Conservation (phyloP, 352 stramenopile genomes). For the Phytophthora uliginosa region DNA sequence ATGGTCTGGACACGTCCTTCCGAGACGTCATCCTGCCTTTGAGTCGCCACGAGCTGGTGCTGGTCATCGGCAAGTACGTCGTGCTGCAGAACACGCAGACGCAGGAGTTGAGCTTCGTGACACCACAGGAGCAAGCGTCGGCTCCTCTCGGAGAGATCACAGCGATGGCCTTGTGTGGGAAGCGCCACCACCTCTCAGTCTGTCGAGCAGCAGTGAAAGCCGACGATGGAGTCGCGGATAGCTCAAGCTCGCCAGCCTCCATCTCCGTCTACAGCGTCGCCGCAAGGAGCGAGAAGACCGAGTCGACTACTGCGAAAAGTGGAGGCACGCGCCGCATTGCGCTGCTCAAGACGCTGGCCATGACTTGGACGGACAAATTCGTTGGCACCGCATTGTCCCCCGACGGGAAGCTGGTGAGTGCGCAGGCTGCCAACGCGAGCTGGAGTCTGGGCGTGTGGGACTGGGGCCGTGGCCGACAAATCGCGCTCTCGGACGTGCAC, state of each 20-base stretch:
- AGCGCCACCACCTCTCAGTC: constrained; percentile 61
- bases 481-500: constrained; percentile 74
- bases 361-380: constrained; percentile 64
- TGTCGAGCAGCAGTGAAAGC: constrained; percentile 57
- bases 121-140: constrained; percentile 23
- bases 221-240: constrained; percentile 12
- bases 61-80: constrained; percentile 72
- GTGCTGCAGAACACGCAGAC: constrained; percentile 75
- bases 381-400: constrained; percentile 63
- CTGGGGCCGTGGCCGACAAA: constrained; percentile 72
- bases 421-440: constrained; percentile 56
- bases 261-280: constrained; percentile 50
- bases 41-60: constrained; percentile 68
- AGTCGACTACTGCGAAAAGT: constrained; percentile 9
- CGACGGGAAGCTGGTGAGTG: constrained; percentile 77
- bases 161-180: constrained; percentile 72
- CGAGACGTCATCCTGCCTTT: constrained; percentile 69
- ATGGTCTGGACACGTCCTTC: constrained; percentile 56
- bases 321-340: constrained; percentile 19
- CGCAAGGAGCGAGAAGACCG: constrained; percentile 4
- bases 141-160: constrained; percentile 68
- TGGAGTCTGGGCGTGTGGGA: constrained; percentile 84
- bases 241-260: constrained; percentile 27
- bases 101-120: constrained; percentile 68
- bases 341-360: constrained; percentile 60